Evolutionary conservation across 768 basidiomycete genomes (phyloP).

Genomic region (Lactarius sanguifluus): DNA sequence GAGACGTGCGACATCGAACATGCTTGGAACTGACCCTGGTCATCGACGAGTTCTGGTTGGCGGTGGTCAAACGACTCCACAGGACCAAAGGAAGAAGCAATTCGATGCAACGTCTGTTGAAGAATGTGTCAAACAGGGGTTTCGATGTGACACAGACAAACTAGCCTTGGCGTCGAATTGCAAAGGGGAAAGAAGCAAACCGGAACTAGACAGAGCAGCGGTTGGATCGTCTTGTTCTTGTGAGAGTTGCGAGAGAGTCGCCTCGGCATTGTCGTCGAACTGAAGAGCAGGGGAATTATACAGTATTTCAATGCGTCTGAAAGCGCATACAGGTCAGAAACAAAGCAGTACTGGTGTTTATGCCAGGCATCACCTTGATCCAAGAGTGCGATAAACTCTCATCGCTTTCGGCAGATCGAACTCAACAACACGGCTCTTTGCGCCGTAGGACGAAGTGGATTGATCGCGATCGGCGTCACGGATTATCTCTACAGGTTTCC

Average conservation of each 20-base stretch:
- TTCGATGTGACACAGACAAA: constrained; percentile 13
- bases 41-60: constrained; percentile 20
- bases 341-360: not conserved
- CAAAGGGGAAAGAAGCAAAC: constrained; percentile 56
- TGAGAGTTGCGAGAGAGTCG: not conserved
- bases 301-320: constrained; percentile 29
- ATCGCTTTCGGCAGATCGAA: constrained; percentile 56
- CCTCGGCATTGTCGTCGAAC: not conserved
- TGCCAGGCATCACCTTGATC: constrained; percentile 47
- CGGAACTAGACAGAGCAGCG: constrained; percentile 34
- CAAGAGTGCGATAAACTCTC: constrained; percentile 54
- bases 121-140: constrained; percentile 5
- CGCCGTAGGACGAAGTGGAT: constrained; percentile 23
- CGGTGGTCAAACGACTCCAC: constrained; percentile 55
- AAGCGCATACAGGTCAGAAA: constrained; percentile 35
- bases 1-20: not conserved
- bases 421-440: constrained; percentile 30
- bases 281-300: constrained; percentile 20
- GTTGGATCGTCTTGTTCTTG: constrained; percentile 25
- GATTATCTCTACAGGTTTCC: constrained; percentile 42
- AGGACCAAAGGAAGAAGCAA: constrained; percentile 61
- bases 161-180: constrained; percentile 58
- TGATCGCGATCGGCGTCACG: constrained; percentile 25
- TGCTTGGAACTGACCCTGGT: constrained; percentile 17
- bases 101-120: constrained; percentile 48